Evolutionary conservation across 139 green algal species (phyloP), one percentile per base, ranked within the genome.

Genomic region (Gonium pectorale): DNA sequence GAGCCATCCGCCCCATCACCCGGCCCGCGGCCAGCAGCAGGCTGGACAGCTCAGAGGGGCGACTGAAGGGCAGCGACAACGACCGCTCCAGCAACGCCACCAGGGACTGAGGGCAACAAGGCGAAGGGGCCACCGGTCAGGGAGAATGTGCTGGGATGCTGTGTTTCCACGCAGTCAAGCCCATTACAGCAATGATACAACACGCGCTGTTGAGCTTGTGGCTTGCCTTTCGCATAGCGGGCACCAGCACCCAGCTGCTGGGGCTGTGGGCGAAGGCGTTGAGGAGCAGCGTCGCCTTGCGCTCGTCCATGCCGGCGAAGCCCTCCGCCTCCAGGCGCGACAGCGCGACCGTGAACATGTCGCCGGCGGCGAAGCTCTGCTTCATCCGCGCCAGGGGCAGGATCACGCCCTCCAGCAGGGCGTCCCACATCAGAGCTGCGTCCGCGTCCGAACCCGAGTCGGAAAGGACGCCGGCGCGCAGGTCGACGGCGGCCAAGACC

Each of bases 11-110:
- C 11, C 33, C 26, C 46, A 79, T 8, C 2, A 49, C 70, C 44
- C 70, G 31, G 31, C 46, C n/a, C 35, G 49, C 70, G 5, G 49
- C 70, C 70, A 79, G 44, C 31, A 79, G 51, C 44, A 79, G 46
- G 17, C 17, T 38, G 29, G 46, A 35, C n/a, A 46, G 6, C 33
- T 66, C 46, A 1, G 6, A 3, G 27, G 70, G 6, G 11, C 3
- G 1, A 21, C n/a, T 11, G 19, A 43, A 37, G 3, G 8, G 70
- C 70, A 79, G 70, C 70, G 31, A 40, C 33, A 64, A 33, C 17
- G 46, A 46, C 44, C 6, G 11, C 46, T 66, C 46, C 17, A 73
- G 38, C 15, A 73, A 40, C 22, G 26, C 38, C 33, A 17, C 15
- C 38, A 73, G 31, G 15, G 19, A 2, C 67, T 73, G 67, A 38